Base-by-base conservation (phyloP, 257 asterid species). In the Ilex asprella region DNA sequence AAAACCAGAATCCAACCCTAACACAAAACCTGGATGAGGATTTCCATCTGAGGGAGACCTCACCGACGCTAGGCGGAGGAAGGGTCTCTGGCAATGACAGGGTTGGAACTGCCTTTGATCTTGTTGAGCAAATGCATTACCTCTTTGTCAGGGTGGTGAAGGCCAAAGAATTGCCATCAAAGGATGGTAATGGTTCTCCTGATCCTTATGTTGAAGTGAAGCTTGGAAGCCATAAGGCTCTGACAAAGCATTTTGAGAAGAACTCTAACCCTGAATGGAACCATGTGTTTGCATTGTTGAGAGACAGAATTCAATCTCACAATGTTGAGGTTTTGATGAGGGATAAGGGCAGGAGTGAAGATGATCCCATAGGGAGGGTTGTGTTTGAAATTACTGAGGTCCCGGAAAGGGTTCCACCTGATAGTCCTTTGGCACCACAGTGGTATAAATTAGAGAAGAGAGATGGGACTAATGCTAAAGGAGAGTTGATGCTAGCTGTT, bases 91-190 rank as follows among this genome's bases (percentile, higher is more conserved):
- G 82, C 10, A 74, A 69, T 50, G 91, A 84, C 50, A 78, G 87
- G 56, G 70, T 73, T 6, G 88, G 84, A 16, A 86, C 92, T 5
- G 83, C 96, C 64, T 89, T 78, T 73, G 91, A 89, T 74, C 70
- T 92, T 67, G 99, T 92, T 55, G 99, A 89, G 73, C 87, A 86
- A 65, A 92, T 92, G 97, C 85, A 89, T 5, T 92, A 85, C 70
- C 58, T 92, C 14, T 89, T 72, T 55, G 68, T 86, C 12, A 70
- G 91, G 64, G 89, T 89, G 29, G 84, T 89, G 2, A 89, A 86
- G 76, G 96, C 88, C 35, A 83, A 73, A 72, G 85, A 84, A 27
- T 66, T 89, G 55, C 84, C 83, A 1, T 27, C 60, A 10, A 74
- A 74, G 44, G 85, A 73, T 31, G 69, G 61, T 35, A 70, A 63